phyloP scores from a whole-genome alignment of 1,284 basidiomycete genomes.

The Kalmanozyma brasiliensis region DNA sequence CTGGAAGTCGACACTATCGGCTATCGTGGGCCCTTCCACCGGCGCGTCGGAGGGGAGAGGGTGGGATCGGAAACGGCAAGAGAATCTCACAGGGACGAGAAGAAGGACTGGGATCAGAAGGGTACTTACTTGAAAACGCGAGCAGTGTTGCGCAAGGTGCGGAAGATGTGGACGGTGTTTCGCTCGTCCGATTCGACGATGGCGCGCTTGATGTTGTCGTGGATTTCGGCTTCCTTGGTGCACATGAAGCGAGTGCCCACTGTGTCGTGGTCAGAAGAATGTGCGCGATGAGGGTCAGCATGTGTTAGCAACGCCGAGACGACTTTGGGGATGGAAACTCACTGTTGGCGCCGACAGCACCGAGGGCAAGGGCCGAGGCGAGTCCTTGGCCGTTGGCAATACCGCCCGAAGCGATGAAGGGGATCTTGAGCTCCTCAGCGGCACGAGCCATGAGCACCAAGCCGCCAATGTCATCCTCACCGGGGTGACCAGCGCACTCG shows the following conservation, averaged over 20 bases:
- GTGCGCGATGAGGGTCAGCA: background rate
- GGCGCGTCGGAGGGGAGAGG: conserved; percentile 1
- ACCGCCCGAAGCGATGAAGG: conserved; percentile 88
- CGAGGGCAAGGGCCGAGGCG: conserved; percentile 82
- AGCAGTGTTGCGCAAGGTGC: conserved; percentile 81
- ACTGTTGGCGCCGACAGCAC: conserved; percentile 87
- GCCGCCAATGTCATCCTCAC: conserved; percentile 92
- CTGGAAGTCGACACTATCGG: conserved; percentile 1
- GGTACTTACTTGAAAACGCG: conserved; percentile 78
- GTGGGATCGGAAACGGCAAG: background rate
- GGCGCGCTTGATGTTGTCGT: conserved; percentile 87
- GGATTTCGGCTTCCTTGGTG: conserved; percentile 77
- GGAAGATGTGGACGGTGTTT: conserved; percentile 87
- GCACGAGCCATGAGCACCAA: conserved; percentile 90
- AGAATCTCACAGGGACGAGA: background rate
- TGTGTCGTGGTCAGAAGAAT: conserved; percentile 10
- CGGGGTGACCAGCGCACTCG: conserved; percentile 88
- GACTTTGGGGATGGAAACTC: conserved; percentile 70
- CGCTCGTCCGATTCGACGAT: conserved; percentile 84
- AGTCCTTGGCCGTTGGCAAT: conserved; percentile 75
- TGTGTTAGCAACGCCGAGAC: background rate
- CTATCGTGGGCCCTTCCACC: conserved; percentile 27
- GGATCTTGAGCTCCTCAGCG: conserved; percentile 82
- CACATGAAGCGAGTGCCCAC: conserved; percentile 86
- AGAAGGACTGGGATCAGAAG: background rate